These are phyloP conservation scores for Blastomyces silverae DNA, from an alignment of 2,329 filamentous ascomycete species.

Conservation along the genomic window DNA sequence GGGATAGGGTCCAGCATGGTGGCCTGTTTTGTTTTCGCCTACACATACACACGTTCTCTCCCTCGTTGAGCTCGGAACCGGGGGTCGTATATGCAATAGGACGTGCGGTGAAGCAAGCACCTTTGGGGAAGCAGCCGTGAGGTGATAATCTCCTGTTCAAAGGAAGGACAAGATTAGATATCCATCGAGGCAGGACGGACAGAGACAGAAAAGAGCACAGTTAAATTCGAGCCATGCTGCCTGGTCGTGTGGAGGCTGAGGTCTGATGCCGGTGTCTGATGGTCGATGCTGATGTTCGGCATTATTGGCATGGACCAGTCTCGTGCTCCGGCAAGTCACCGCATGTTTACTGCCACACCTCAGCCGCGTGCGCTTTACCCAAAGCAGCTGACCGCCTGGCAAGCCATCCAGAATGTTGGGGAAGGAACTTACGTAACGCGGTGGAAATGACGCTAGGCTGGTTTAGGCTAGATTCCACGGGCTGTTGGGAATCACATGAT, in stretches of 20 bases:
- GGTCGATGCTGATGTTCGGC: background rate
- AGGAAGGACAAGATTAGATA: constrained; percentile 2
- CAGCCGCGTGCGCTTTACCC: constrained; percentile 9
- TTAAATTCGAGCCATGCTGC: constrained; percentile 5
- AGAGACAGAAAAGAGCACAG: background rate
- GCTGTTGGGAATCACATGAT: background rate
- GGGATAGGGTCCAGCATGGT: constrained; percentile 42
- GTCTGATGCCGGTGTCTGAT: background rate
- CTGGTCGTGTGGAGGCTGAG: constrained; percentile 5
- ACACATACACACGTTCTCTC: background rate
- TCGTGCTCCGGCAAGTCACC: background rate
- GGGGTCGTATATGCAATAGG: background rate
- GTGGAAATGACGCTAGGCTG: background rate
- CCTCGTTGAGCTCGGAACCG: background rate
- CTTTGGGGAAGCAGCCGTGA: background rate
- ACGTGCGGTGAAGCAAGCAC: background rate
- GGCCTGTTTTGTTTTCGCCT: background rate
- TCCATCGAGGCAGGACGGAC: background rate
- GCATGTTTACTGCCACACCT: background rate
- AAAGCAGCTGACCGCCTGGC: constrained; percentile 16
- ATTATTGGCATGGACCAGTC: background rate
- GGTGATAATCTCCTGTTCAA: background rate
- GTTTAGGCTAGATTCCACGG: background rate
- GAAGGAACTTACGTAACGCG: background rate
- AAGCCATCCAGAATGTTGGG: constrained; percentile 10